These are phyloP conservation scores for Eimeria maxima DNA, from an alignment of 169 alveolate genomes.

Conservation along the genomic window DNA sequence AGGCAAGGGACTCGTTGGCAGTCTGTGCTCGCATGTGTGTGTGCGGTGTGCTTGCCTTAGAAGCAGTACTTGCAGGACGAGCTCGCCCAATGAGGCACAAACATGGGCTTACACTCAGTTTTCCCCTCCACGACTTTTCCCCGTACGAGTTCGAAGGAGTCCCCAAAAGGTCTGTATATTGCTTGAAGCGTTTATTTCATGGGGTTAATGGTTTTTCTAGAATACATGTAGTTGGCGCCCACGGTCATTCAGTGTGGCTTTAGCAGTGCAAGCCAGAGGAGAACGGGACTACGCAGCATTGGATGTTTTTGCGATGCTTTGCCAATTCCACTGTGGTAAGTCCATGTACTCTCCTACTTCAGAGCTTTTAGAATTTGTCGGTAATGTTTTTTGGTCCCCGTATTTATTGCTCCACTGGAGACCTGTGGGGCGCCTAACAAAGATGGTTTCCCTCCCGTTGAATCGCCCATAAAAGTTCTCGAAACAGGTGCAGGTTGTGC, in stretches of 20 bases:
- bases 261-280: not conserved
- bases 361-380: not conserved
- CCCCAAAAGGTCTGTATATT: not conserved
- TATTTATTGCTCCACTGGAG: not conserved
- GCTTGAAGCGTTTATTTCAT: slow-evolving; percentile 4
- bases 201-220: not conserved
- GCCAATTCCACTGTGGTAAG: not conserved
- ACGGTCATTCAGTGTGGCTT: not conserved
- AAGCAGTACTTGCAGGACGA: slow-evolving; percentile 7
- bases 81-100: not conserved
- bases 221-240: not conserved
- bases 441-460: not conserved
- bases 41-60: not conserved
- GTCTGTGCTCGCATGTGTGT: not conserved
- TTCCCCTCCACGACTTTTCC: not conserved
- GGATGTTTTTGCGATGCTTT: not conserved
- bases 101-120: not conserved
- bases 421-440: not conserved
- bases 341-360: not conserved
- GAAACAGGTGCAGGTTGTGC: not conserved
- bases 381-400: not conserved
- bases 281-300: not conserved
- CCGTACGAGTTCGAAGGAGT: not conserved
- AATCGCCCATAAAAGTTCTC: not conserved
- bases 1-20: not conserved